Evolutionary conservation across 805 yeast species (phyloP), one percentile per base, ranked within the genome.

Genomic region (Metschnikowia dekortorum): DNA sequence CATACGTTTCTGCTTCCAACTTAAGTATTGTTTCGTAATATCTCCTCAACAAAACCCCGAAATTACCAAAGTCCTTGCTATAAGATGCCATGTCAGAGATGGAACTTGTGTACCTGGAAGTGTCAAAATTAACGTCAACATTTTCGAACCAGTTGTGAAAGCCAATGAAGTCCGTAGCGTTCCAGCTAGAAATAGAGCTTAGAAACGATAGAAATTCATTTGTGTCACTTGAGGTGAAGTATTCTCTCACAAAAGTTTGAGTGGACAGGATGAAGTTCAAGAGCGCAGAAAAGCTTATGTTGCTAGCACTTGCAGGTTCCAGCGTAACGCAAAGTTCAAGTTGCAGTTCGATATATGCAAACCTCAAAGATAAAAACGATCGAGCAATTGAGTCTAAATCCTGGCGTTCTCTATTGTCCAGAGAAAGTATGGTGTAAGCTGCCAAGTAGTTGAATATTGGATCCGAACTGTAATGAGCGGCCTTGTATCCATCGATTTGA

Each of bases 191-290:
- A 9, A 49, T 47, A 10, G 46, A 52, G 33, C 44, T 51, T 4
- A 65, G 48, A 8, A 40, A 48, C 5, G 51, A 49, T 6, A 44
- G 33, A 13, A 66, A 47, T 2, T 57, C 63, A 35, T 49, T 57
- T 2, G 51, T 13, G 1, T 50, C 51, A 1, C 47, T 22, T 10
- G 46, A 44, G 4, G 55, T 46, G 45, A 70, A 71, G 47, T 59
- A 67, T n/a, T 51, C 49, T 1, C 52, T 47, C 4, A 64, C 54
- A 44, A 65, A 64, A 3, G 55, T 60, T 49, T 62, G 63, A 0
- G 78, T 70, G 33, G 64, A 65, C 54, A 73, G 76, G 31, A 69
- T 51, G 43, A 54, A 72, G 51, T 62, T 66, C 48, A 70, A 61
- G 6, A 71, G 50, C 26, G 56, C 57, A 32, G 60, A 60, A 50